Evolutionary conservation across 306 rosid species (phyloP), one percentile per base, ranked within the genome.

Genomic region (Heteromeles arbutifolia): DNA sequence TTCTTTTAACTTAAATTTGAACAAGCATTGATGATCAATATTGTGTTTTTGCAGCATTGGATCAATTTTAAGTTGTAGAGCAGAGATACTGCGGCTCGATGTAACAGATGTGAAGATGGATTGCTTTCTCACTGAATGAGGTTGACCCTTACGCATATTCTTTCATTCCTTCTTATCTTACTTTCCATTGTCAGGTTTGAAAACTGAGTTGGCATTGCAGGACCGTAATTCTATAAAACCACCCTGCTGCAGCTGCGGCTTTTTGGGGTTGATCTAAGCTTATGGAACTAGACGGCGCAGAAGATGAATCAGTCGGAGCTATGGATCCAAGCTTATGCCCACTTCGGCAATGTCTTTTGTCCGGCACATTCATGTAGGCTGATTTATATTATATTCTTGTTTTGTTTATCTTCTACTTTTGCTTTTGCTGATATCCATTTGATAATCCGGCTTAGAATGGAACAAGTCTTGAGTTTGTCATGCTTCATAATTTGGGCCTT

Each of bases 21-120:
- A 8, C 44, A 39, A 8, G 10, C 44, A 39, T 2, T 4, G 26
- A 8, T 19, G 61, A 56, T 80, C 48, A 43, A 39, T 7, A 43
- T 14, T 22, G 32, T 54, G 11, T 65, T 63, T 37, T 69, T 75
- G 84, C 96, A 90, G 97, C 81, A 39, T 95, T 53, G 98, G 97
- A 71, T 88, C 97, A 29, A 82, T 94, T 56, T 84, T 94, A 68
- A 87, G 89, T n/a, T 90, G 97, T 78, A 84, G 96, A 83, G 95
- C 96, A 44, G 98, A 92, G 85, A 95, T 95, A 78, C 77, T 90
- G 73, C 96, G 80, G 64, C 97, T 92, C 45, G 98, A 95, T 81
- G 97, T 95, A 62, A 92, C 96, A 4, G 94, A 95, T 74, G 91
- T 95, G 79, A 92, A 90, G 79, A 95, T 95, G 98, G 97, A 90